phyloP scores from a whole-genome alignment of 2,329 filamentous ascomycete species.

The Colletotrichum somersetense region DNA sequence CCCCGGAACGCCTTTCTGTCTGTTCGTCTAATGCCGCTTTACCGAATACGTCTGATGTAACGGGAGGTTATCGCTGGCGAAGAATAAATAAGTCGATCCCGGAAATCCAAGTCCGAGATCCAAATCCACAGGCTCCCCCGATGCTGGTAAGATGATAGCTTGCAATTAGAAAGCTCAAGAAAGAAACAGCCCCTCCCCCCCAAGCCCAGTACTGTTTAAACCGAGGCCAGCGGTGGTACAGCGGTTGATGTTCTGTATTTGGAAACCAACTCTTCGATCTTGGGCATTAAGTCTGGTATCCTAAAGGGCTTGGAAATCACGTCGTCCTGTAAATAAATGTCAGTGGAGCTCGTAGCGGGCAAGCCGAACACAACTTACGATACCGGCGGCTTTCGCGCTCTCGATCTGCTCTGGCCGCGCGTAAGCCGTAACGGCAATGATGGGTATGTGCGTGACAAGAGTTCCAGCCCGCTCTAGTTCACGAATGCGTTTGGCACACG shows the following conservation, averaged over 20 bases:
- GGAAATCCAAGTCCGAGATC: background rate
- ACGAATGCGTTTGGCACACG: constrained; percentile 77
- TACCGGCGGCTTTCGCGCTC: constrained; percentile 78
- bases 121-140: background rate
- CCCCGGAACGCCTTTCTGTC: constrained; percentile 31
- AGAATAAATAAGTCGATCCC: background rate
- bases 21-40: constrained; percentile 3
- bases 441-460: constrained; percentile 76
- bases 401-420: constrained; percentile 80
- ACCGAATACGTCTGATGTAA: constrained; percentile 1
- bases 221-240: constrained; percentile 23
- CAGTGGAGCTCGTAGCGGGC: background rate
- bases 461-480: constrained; percentile 73
- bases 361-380: constrained; percentile 64
- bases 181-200: constrained; percentile 12
- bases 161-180: constrained; percentile 16
- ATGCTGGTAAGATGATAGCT: constrained; percentile 4
- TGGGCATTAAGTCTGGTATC: constrained; percentile 77
- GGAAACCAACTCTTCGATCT: constrained; percentile 70
- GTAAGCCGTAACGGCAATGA: constrained; percentile 87
- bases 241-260: constrained; percentile 54
- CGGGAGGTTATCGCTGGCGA: constrained; percentile 7
- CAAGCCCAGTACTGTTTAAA: background rate
- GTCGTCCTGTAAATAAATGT: constrained; percentile 65
- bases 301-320: constrained; percentile 85